These are phyloP conservation scores for Diaporthe destruens DNA, from an alignment of 2,329 filamentous ascomycete genomes.

Conservation along the genomic window DNA sequence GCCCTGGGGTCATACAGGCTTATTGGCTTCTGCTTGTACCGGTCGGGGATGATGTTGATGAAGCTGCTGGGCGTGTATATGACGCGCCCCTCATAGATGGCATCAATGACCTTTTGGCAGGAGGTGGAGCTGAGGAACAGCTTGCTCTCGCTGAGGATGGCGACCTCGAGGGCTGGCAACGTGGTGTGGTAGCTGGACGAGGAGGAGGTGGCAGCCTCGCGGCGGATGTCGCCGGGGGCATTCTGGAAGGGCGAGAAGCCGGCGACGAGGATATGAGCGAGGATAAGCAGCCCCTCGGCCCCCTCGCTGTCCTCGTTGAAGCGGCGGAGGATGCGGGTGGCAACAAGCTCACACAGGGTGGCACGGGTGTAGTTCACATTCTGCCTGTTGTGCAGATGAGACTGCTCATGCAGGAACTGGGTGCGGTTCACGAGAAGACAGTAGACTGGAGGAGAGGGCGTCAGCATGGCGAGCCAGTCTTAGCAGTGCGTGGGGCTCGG, in stretches of 20 bases:
- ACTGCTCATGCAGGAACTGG: slow-evolving; percentile 83
- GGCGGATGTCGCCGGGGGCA: slow-evolving; percentile 75
- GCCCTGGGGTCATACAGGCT: slow-evolving; percentile 82
- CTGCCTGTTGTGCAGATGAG: slow-evolving; percentile 80
- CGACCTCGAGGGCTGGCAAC: slow-evolving; percentile 83
- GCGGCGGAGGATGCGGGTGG: slow-evolving; percentile 80
- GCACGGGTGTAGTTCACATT: slow-evolving; percentile 85
- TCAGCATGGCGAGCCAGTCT: neutral
- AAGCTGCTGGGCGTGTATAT: slow-evolving; percentile 87
- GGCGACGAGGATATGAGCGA: slow-evolving; percentile 84
- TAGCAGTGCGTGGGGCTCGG: neutral
- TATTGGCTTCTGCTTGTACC: slow-evolving; percentile 87
- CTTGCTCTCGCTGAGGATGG: slow-evolving; percentile 86
- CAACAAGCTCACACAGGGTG: slow-evolving; percentile 83
- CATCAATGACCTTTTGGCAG: slow-evolving; percentile 84
- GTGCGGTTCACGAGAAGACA: slow-evolving; percentile 85
- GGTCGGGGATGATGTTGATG: slow-evolving; percentile 86
- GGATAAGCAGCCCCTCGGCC: slow-evolving; percentile 75
- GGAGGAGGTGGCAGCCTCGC: slow-evolving; percentile 65
- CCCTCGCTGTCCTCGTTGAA: slow-evolving; percentile 84
- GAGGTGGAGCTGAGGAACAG: slow-evolving; percentile 81
- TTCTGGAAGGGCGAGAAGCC: slow-evolving; percentile 90
- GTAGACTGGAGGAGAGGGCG: slow-evolving; percentile 68
- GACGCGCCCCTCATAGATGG: slow-evolving; percentile 84
- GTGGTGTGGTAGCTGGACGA: slow-evolving; percentile 67